These are phyloP conservation scores for Suillus placidus DNA, from an alignment of 768 basidiomycete species.

Conservation along the genomic window DNA sequence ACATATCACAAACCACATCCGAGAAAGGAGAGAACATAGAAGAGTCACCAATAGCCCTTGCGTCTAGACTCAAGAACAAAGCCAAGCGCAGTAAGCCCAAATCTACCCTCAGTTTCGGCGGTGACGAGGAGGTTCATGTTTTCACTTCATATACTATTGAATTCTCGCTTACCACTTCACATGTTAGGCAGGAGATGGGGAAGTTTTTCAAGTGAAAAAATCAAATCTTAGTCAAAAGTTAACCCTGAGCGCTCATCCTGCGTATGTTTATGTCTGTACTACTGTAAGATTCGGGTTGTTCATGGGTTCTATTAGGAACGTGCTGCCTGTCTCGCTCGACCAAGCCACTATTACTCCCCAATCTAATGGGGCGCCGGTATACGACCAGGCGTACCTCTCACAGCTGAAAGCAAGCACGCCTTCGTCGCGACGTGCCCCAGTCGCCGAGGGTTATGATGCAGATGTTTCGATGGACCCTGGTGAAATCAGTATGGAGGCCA, in stretches of 20 bases:
- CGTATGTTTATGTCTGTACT: conserved; percentile 37
- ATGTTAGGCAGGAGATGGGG: conserved; percentile 56
- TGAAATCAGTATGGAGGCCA: conserved; percentile 38
- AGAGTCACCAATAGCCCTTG: conserved; percentile 63
- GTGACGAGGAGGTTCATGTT: conserved; percentile 58
- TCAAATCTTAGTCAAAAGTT: conserved; percentile 73
- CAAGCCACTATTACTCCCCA: conserved; percentile 53
- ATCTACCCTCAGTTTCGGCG: conserved; percentile 79
- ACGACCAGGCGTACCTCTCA: conserved; percentile 72
- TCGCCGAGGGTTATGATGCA: conserved; percentile 47
- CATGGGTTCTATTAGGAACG: conserved; percentile 36
- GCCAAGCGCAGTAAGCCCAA: conserved; percentile 66
- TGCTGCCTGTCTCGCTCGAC: conserved; percentile 51
- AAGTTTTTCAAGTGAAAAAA: conserved; percentile 80
- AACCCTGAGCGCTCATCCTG: conserved; percentile 55
- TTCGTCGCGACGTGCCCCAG: conserved; percentile 46
- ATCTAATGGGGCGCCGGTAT: conserved; percentile 57
- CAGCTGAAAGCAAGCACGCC: conserved; percentile 81
- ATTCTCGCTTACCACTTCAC: conserved; percentile 30
- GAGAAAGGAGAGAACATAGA: conserved; percentile 32
- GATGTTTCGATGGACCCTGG: conserved; percentile 51
- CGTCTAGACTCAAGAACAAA: conserved; percentile 72
- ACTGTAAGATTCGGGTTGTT: conserved; percentile 13
- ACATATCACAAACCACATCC: conserved; percentile 24
- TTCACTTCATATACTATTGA: conserved; percentile 13